Base-by-base conservation (phyloP, 129 eudicot species). In the Saposhnikovia divaricata region DNA sequence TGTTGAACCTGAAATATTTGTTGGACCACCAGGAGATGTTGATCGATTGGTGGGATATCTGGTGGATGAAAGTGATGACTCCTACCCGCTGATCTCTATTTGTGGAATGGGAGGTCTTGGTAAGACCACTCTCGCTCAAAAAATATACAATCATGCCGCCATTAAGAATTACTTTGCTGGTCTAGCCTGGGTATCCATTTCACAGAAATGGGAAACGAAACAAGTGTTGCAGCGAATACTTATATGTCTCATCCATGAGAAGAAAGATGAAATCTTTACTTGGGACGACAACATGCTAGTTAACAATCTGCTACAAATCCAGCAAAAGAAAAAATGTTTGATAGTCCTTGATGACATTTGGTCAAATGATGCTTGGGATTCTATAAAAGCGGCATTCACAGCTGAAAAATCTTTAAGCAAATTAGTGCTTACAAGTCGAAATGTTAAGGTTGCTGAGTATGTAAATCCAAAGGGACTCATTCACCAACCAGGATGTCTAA, bases 291-390 rank as follows among this genome's bases (percentile, higher is more conserved):
- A 63, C 71, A 10, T 27, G 38, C 0, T 63, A 27, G 18, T 10
- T 0, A 1, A 63, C 1, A 25, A 27, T 63, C 11, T 63, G 16
- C 16, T 7, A 28, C 38, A 27, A 2, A 63, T 63, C 6, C 71
- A 23, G 14, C 18, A 63, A 25, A 23, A 9, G 34, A 63, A 63
- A 63, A 63, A 63, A 27, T 63, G 38, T 3, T 25, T 63, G 18
- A 63, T 63, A 63, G 37, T 63, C 18, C 71, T 63, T 25, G 71
- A 63, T 23, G 71, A 63, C 71, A 63, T 63, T 9, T 63, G 71
- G 71, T 63, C 71, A 63, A 63, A 12, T 11, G 39, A 63, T 63
- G 71, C 71, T 25, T 63, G 71, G 71, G 71, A 63, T 27, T 63
- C 71, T 27, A 8, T 63, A 25, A 63, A 63, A 63, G 71, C 3